Evolutionary conservation across 306 rosid species (phyloP).

Genomic region (Bauhinia variegata): DNA sequence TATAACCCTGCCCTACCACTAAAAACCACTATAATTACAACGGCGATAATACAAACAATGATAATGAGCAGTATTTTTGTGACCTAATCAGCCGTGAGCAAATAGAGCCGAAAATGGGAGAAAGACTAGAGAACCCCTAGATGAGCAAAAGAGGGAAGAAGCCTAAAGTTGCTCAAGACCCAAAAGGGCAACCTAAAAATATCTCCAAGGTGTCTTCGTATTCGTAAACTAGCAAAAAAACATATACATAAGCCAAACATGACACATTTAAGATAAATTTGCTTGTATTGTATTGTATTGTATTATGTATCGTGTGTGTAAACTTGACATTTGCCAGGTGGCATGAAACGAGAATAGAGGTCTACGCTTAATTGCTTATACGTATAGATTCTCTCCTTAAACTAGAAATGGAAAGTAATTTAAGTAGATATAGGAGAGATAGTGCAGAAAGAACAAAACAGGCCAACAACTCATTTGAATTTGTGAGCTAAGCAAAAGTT

Average conservation of each 20-base stretch:
- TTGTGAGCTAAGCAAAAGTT: constrained; percentile 58
- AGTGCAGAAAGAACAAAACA: constrained; percentile 48
- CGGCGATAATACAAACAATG: constrained; percentile 34
- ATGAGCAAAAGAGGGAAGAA: constrained; percentile 1
- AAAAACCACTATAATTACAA: constrained; percentile 37
- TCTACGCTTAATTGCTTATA: background rate
- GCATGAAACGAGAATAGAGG: constrained; percentile 1
- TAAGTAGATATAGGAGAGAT: constrained; percentile 1
- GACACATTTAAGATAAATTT: constrained; percentile 16
- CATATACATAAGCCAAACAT: constrained; percentile 39
- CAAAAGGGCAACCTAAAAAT: constrained; percentile 40
- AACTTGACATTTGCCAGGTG: constrained; percentile 13
- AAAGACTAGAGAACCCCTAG: constrained; percentile 40
- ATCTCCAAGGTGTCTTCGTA: constrained; percentile 15
- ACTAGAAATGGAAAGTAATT: constrained; percentile 17
- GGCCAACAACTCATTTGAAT: constrained; percentile 69
- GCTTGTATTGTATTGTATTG: constrained; percentile 16
- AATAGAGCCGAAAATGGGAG: background rate
- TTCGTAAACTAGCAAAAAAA: constrained; percentile 22
- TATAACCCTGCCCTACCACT: constrained; percentile 34
- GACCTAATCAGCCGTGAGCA: constrained; percentile 20
- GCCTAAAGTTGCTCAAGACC: background rate
- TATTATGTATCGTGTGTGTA: too few species aligned
- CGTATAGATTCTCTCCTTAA: constrained; percentile 14
- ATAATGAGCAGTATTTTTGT: constrained; percentile 24